Evolutionary conservation across 495 filamentous ascomycete genomes (phyloP).

Genomic region (Bacidia rubella): DNA sequence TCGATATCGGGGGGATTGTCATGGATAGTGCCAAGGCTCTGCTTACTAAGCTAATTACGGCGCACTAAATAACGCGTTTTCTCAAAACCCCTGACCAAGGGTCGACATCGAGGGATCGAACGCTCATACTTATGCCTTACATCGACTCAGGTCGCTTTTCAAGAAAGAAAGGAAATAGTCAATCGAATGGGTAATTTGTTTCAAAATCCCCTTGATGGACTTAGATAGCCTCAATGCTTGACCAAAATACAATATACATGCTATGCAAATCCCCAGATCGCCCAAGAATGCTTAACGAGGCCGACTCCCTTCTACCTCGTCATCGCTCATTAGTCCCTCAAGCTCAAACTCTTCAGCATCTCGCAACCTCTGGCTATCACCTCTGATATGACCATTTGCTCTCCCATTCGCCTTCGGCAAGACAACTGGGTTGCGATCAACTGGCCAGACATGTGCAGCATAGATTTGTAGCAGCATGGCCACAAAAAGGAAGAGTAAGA

Average conservation of each 20-base stretch:
- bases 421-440: conserved; percentile 19
- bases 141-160: no score
- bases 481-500: conserved; percentile 78
- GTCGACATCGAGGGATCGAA: no score
- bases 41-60: no score
- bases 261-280: neutral
- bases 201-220: no score
- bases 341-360: conserved; percentile 90
- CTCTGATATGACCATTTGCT: conserved; percentile 41
- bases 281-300: neutral
- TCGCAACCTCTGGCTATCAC: conserved; percentile 31
- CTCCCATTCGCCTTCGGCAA: conserved; percentile 13
- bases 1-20: no score
- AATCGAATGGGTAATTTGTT: no score
- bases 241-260: neutral
- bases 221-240: no score
- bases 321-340: conserved; percentile 79
- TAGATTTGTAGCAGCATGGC: conserved; percentile 76
- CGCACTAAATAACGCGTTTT: no score
- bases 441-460: conserved; percentile 45
- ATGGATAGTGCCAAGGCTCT: no score
- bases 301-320: conserved; percentile 41
- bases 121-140: no score
- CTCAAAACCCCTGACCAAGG: no score
- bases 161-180: no score